phyloP scores from a whole-genome alignment of 371 early-diverging fungal species.

The Mucor sp. region DNA sequence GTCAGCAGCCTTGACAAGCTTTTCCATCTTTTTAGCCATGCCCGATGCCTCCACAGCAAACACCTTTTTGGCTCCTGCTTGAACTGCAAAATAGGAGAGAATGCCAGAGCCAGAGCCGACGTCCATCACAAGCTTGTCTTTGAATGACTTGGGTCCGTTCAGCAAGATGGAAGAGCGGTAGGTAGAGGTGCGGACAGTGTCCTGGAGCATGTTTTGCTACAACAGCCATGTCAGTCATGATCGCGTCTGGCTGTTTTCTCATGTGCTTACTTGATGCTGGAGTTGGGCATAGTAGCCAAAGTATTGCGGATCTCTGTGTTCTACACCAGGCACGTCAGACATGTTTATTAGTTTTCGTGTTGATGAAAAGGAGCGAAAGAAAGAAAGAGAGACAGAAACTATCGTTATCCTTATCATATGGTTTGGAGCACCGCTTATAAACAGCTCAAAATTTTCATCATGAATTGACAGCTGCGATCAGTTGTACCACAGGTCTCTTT shows the following conservation, averaged over 20 bases:
- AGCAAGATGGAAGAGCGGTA: conserved; percentile 89
- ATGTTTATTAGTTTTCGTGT: background rate
- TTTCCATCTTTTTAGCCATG: conserved; percentile 91
- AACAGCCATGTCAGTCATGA: background rate
- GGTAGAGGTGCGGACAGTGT: conserved; percentile 91
- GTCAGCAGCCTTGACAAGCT: conserved; percentile 67
- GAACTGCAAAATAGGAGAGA: conserved; percentile 92
- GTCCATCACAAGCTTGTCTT: conserved; percentile 87
- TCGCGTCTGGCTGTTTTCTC: background rate
- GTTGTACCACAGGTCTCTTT: background rate
- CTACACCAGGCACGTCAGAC: conserved; percentile 51
- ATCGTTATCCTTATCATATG: background rate
- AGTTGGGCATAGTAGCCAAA: conserved; percentile 95
- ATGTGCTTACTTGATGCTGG: conserved; percentile 84
- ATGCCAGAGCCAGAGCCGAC: conserved; percentile 97
- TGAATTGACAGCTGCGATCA: background rate
- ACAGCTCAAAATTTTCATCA: background rate
- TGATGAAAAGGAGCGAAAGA: background rate
- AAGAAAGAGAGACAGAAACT: background rate
- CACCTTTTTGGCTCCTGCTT: conserved; percentile 90
- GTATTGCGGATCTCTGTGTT: conserved; percentile 79
- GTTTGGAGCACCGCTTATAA: background rate
- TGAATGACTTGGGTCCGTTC: conserved; percentile 75
- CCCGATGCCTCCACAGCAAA: conserved; percentile 96
- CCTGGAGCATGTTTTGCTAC: conserved; percentile 98